Conservation (phyloP, 176 grass and related monocot species). For the Poa pratensis region DNA sequence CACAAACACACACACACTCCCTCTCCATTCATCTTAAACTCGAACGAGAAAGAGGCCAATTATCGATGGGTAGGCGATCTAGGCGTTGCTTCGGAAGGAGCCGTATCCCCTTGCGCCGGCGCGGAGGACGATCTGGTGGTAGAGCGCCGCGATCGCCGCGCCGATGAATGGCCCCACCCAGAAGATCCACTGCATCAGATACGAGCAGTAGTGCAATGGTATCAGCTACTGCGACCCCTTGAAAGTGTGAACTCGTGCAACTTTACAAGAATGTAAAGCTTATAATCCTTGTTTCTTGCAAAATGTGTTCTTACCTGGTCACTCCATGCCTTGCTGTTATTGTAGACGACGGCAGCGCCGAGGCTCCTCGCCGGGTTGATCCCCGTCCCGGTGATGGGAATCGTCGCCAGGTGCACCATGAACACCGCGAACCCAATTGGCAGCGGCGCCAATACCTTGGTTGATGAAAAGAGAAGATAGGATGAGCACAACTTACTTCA, state of each 20-base stretch:
- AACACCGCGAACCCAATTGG: constrained; percentile 58
- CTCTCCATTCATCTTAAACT: constrained; percentile 45
- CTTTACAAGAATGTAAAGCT: too few species aligned
- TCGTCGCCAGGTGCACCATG: constrained; percentile 62
- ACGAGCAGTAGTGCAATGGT: not conserved
- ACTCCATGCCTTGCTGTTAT: constrained; percentile 47
- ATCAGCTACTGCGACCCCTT: not conserved
- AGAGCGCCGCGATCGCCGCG: constrained; percentile 62
- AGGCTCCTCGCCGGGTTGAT: constrained; percentile 64
- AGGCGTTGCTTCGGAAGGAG: constrained; percentile 72
- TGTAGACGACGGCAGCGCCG: constrained; percentile 48
- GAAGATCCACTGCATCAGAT: constrained; percentile 68
- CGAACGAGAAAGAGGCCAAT: not conserved
- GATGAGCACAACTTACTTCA: not conserved
- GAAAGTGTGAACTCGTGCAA: not conserved
- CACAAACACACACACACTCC: not conserved
- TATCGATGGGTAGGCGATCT: not conserved
- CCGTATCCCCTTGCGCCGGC: constrained; percentile 57
- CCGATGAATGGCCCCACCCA: constrained; percentile 75
- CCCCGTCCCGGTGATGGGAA: constrained; percentile 57
- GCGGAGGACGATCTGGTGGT: constrained; percentile 76
- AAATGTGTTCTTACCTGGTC: constrained; percentile 37
- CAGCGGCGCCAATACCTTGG: constrained; percentile 53
- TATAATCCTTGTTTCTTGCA: not conserved
- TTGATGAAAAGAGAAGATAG: not conserved